These are phyloP conservation scores for Fraxinus excelsior DNA, from an alignment of 257 asterid genomes.

Conservation along the genomic window DNA sequence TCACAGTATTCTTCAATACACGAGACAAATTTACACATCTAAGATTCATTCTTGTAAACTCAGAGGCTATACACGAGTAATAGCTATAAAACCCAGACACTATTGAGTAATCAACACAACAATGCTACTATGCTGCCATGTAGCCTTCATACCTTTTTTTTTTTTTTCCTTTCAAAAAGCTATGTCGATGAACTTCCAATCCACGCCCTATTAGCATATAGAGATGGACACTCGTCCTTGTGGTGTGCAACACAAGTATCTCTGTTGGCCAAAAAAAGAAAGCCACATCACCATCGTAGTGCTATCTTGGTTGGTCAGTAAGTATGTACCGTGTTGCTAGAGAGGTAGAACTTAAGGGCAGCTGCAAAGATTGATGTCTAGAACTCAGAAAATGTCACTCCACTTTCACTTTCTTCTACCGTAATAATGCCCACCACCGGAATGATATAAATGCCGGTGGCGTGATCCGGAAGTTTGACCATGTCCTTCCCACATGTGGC, in stretches of 20 bases:
- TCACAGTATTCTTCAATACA: neutral
- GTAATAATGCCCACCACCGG: conserved; percentile 82
- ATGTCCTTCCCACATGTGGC: conserved; percentile 73
- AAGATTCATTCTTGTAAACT: neutral
- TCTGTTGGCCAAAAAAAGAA: neutral
- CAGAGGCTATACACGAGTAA: neutral
- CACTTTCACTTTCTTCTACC: conserved; percentile 51
- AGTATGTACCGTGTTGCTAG: neutral
- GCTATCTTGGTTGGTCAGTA: neutral
- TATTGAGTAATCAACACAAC: neutral
- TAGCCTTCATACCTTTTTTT: neutral
- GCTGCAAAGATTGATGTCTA: neutral
- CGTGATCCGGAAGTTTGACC: conserved; percentile 65
- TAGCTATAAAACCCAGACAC: neutral
- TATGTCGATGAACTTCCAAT: neutral
- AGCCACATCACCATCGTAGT: neutral
- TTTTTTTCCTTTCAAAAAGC: neutral
- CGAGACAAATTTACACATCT: neutral
- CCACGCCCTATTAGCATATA: neutral
- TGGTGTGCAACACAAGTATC: neutral
- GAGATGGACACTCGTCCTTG: neutral
- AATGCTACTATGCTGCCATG: neutral
- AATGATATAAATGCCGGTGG: conserved; percentile 63
- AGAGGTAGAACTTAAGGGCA: neutral
- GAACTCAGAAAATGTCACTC: neutral